Percentiles rank a stretch among this genome's conserved stretches.
Evolutionary conservation across 441 rosid species (phyloP).

Genomic region (Gossypium aridum): DNA sequence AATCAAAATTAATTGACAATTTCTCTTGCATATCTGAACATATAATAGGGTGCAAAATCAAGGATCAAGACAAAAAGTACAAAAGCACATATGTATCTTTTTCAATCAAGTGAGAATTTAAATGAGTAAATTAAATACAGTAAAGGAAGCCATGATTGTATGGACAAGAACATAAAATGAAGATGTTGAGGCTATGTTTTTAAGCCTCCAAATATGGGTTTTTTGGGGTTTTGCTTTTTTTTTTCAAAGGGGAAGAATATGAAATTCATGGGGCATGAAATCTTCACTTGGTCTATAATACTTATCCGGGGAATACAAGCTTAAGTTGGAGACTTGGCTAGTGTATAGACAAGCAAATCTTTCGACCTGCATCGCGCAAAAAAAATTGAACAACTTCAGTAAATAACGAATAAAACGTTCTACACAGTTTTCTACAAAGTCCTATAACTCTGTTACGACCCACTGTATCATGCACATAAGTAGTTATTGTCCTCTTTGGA

Average conservation of each 20-base stretch:
- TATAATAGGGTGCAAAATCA: not conserved
- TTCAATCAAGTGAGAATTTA: not conserved
- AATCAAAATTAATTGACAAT: constrained; percentile 3
- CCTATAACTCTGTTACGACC: too few species aligned
- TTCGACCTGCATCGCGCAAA: constrained; percentile 61
- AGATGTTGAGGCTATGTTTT: not conserved
- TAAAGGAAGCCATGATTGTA: not conserved
- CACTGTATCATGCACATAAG: too few species aligned
- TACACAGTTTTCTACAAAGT: not conserved
- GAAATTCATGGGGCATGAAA: constrained; percentile 93
- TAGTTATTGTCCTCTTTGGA: too few species aligned
- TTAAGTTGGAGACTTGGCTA: constrained; percentile 85
- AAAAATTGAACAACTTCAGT: not conserved
- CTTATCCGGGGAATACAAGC: constrained; percentile 89
- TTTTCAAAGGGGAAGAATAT: constrained; percentile 53
- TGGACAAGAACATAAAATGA: not conserved
- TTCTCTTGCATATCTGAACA: constrained; percentile 3
- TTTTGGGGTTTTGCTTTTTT: not conserved
- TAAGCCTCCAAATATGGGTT: not conserved
- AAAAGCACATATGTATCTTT: not conserved
- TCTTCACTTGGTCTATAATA: constrained; percentile 95
- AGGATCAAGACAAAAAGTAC: not conserved
- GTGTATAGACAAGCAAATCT: constrained; percentile 98
- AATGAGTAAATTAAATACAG: not conserved
- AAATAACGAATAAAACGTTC: too few species aligned